phyloP scores from a whole-genome alignment of 2,329 filamentous ascomycete species.

The Trichophyton mentagrophytes region DNA sequence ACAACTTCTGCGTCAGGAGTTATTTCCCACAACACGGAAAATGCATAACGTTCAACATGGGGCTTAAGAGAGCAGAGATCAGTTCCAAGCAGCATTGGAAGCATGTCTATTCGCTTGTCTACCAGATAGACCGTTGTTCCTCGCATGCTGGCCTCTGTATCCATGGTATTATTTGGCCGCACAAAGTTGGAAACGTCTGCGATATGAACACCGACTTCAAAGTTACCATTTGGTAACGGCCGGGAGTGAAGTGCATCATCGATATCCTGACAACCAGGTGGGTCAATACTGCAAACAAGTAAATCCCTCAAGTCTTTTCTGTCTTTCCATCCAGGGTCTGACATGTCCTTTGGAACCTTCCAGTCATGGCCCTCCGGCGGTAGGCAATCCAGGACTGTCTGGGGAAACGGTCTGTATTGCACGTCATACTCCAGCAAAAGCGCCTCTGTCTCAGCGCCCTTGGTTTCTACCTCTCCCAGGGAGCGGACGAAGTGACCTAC shows the following conservation, averaged over 20 bases:
- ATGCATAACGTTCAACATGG: constrained; percentile 87
- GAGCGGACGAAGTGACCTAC: constrained; percentile 88
- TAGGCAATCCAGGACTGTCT: constrained; percentile 85
- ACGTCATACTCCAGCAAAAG: constrained; percentile 91
- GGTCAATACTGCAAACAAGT: constrained; percentile 94
- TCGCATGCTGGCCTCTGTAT: constrained; percentile 81
- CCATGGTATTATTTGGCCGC: constrained; percentile 94
- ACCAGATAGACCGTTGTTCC: constrained; percentile 96
- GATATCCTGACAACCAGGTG: constrained; percentile 91
- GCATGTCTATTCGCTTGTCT: constrained; percentile 98
- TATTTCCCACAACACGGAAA: constrained; percentile 81
- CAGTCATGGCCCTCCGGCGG: constrained; percentile 86
- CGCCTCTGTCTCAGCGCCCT: constrained; percentile 94
- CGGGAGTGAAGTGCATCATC: constrained; percentile 90
- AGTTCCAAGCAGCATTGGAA: constrained; percentile 89
- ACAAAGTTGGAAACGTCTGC: constrained; percentile 99
- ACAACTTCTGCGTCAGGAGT: constrained; percentile 74
- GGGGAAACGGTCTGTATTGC: constrained; percentile 93
- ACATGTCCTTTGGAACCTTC: constrained; percentile 68
- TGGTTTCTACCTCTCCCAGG: constrained; percentile 84
- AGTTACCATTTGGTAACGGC: constrained; percentile 78
- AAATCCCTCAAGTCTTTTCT: constrained; percentile 72
- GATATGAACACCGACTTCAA: constrained; percentile 93
- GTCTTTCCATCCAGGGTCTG: constrained; percentile 77
- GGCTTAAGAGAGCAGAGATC: constrained; percentile 94